Conservation (phyloP, 345 rosid genomes). For the Microcos paniculata region DNA sequence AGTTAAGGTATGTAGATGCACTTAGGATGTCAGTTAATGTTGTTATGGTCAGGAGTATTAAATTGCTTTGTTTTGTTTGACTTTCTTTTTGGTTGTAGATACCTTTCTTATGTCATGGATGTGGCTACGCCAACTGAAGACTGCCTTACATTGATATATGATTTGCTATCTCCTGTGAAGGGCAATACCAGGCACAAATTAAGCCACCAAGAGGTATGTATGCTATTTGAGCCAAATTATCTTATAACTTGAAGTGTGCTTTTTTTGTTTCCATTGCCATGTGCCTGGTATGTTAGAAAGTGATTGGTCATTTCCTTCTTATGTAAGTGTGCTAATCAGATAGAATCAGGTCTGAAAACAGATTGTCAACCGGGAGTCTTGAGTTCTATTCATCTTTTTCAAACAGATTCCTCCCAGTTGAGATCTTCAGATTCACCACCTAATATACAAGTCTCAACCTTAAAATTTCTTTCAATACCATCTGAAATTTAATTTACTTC, state of each 20-base stretch:
- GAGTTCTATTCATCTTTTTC: neutral
- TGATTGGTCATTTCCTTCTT: neutral
- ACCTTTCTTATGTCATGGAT: slow-evolving; percentile 95
- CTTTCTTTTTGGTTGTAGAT: slow-evolving; percentile 45
- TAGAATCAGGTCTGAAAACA: slow-evolving; percentile 7
- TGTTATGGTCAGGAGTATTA: neutral
- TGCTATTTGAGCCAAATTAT: neutral
- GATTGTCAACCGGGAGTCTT: neutral
- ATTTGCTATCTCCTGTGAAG: slow-evolving; percentile 77
- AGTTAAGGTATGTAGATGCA: slow-evolving; percentile 56
- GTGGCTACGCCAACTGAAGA: slow-evolving; percentile 93
- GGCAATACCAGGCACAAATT: slow-evolving; percentile 57
- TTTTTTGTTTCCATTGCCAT: neutral
- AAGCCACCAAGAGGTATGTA: slow-evolving; percentile 94
- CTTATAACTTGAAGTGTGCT: neutral
- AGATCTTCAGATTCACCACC: neutral
- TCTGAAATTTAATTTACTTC: slow-evolving; percentile 2
- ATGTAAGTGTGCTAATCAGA: neutral
- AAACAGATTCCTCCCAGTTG: neutral
- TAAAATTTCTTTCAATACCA: neutral
- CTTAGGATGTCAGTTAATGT: slow-evolving; percentile 10
- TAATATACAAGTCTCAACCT: neutral
- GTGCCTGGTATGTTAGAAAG: neutral
- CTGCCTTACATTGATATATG: slow-evolving; percentile 72
- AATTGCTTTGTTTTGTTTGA: neutral